Conservation (phyloP, 495 filamentous ascomycete genomes). For the Copromyces sp. region DNA sequence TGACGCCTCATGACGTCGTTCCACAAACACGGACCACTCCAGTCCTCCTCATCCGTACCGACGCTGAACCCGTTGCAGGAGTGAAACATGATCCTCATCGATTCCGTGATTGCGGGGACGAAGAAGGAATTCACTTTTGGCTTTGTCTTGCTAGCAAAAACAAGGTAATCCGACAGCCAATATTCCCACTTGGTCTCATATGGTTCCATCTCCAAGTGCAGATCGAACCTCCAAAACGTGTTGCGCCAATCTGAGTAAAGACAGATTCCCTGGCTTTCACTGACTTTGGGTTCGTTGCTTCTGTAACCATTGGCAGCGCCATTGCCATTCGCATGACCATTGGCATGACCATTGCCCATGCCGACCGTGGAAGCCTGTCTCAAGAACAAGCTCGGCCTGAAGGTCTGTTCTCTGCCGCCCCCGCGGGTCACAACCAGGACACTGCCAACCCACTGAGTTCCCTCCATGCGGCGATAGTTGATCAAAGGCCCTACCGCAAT, state of each 20-base stretch:
- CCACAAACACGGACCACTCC: slow-evolving; percentile 76
- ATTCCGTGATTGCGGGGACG: slow-evolving; percentile 66
- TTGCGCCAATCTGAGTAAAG: slow-evolving; percentile 71
- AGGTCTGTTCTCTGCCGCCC: slow-evolving; percentile 36
- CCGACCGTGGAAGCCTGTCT: slow-evolving; percentile 10
- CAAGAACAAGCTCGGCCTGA: slow-evolving; percentile 23
- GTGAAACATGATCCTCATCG: slow-evolving; percentile 93
- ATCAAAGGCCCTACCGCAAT: slow-evolving; percentile 72
- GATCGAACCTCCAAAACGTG: slow-evolving; percentile 72
- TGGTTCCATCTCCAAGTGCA: slow-evolving; percentile 46
- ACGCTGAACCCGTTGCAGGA: slow-evolving; percentile 96
- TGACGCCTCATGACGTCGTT: slow-evolving; percentile 72
- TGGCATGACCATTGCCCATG: not conserved
- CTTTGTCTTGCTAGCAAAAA: slow-evolving; percentile 34
- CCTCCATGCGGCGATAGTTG: slow-evolving; percentile 77
- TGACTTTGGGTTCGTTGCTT: not conserved
- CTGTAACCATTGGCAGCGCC: slow-evolving; percentile 4
- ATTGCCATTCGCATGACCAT: slow-evolving; percentile 9
- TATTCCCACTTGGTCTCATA: slow-evolving; percentile 53
- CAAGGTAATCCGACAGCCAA: slow-evolving; percentile 35
- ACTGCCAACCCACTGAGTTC: slow-evolving; percentile 68
- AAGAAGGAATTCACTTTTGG: slow-evolving; percentile 50
- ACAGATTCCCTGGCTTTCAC: slow-evolving; percentile 37
- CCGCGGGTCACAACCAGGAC: slow-evolving; percentile 70
- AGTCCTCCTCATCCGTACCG: slow-evolving; percentile 78